phyloP scores from a whole-genome alignment of 2,329 filamentous ascomycete genomes.

The Aspergillus candidus region DNA sequence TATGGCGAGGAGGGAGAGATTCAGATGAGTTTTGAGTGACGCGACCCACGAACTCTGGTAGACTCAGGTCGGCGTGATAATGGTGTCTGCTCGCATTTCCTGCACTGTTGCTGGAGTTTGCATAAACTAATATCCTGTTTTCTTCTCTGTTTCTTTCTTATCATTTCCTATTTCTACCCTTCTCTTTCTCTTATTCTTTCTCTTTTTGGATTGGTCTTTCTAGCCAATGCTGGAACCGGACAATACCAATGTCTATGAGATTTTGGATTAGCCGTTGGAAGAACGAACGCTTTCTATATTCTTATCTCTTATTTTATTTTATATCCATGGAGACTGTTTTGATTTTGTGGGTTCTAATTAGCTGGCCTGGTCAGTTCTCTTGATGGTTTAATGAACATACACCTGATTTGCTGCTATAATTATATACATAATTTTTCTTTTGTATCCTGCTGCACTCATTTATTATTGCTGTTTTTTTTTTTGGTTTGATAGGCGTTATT shows the following conservation, averaged over 20 bases:
- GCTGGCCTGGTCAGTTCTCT: too few relatives aligned
- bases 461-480: neutral
- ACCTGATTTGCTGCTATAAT: too few relatives aligned
- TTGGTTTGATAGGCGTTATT: too few relatives aligned
- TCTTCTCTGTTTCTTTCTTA: neutral
- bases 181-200: neutral
- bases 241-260: too few relatives aligned
- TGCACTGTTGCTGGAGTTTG: neutral
- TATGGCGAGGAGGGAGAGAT: slow-evolving; percentile 70
- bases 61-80: neutral
- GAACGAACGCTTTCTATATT: too few relatives aligned
- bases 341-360: too few relatives aligned
- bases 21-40: slow-evolving; percentile 72
- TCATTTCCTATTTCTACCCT: neutral
- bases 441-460: neutral
- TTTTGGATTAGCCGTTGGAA: too few relatives aligned
- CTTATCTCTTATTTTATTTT: too few relatives aligned
- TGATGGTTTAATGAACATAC: too few relatives aligned
- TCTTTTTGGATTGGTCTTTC: neutral
- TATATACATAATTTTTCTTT: neutral
- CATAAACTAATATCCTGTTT: slow-evolving; percentile 2
- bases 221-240: too few relatives aligned
- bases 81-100: neutral
- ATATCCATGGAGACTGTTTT: too few relatives aligned
- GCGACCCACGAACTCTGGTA: slow-evolving; percentile 6